Conservation (phyloP, 768 basidiomycete species). For the Termitomyces sp. region DNA sequence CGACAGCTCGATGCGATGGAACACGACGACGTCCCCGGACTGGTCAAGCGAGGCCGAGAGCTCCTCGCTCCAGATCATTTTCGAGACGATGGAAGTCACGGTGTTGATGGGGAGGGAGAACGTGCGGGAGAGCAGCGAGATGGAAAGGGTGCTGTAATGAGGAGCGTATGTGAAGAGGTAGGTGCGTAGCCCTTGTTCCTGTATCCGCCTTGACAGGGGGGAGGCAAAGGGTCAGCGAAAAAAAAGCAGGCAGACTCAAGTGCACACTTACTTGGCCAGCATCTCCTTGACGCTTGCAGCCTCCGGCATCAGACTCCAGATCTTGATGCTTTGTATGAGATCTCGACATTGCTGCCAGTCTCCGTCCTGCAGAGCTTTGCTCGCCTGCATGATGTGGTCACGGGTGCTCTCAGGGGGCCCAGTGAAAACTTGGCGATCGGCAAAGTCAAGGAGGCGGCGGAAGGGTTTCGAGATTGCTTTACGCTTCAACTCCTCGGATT, state of each 20-base stretch:
- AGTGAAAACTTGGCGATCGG: slow-evolving; percentile 95
- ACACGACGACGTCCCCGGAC: slow-evolving; percentile 83
- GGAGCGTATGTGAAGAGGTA: slow-evolving; percentile 98
- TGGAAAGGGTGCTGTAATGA: slow-evolving; percentile 87
- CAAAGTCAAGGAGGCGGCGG: slow-evolving; percentile 90
- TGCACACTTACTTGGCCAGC: slow-evolving; percentile 70
- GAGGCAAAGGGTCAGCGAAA: neutral
- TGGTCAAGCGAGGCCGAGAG: slow-evolving; percentile 91
- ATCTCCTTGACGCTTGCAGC: slow-evolving; percentile 85
- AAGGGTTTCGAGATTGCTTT: slow-evolving; percentile 96
- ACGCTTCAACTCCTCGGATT: slow-evolving; percentile 89
- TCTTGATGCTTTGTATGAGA: slow-evolving; percentile 92
- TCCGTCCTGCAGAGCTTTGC: slow-evolving; percentile 91
- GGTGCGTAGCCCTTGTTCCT: slow-evolving; percentile 94
- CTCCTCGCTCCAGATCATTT: slow-evolving; percentile 99
- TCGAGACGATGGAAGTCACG: slow-evolving; percentile 89
- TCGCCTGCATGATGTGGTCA: slow-evolving; percentile 99
- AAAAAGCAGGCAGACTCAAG: neutral
- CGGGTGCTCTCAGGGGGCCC: slow-evolving; percentile 98
- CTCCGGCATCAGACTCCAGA: slow-evolving; percentile 96
- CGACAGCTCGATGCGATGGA: slow-evolving; percentile 87
- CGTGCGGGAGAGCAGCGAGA: slow-evolving; percentile 80
- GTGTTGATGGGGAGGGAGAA: slow-evolving; percentile 78
- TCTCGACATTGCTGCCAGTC: slow-evolving; percentile 97
- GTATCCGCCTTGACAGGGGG: slow-evolving; percentile 68